phyloP scores from a whole-genome alignment of 441 rosid genomes.

The Jatropha podagrica region DNA sequence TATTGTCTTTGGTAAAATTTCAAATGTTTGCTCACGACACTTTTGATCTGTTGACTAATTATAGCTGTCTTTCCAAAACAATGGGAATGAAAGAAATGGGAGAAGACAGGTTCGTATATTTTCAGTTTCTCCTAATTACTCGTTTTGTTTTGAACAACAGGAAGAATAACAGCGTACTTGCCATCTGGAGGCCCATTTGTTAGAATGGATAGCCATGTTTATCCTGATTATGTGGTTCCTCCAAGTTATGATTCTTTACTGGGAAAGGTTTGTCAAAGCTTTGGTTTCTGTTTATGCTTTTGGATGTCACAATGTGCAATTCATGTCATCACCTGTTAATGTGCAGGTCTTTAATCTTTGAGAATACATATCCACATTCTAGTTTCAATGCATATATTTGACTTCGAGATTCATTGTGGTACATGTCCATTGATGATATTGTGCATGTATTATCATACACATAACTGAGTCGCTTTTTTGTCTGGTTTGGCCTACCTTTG shows the following conservation, averaged over 20 bases:
- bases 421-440: neutral
- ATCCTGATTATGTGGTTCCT: slow-evolving; percentile 96
- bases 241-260: slow-evolving; percentile 97
- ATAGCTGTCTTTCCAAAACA: neutral
- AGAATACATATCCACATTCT: neutral
- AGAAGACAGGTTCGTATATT: slow-evolving; percentile 3
- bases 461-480: too few species aligned
- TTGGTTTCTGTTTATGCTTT: slow-evolving; percentile 12
- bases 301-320: neutral
- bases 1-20: neutral
- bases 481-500: too few species aligned
- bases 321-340: neutral
- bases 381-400: neutral
- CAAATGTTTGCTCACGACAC: neutral
- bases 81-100: slow-evolving; percentile 6
- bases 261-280: slow-evolving; percentile 68
- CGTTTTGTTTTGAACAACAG: slow-evolving; percentile 41
- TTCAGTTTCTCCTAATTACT: neutral
- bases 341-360: neutral
- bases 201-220: slow-evolving; percentile 97
- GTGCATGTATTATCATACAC: too few species aligned
- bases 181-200: slow-evolving; percentile 99
- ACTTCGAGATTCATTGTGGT: neutral
- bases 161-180: slow-evolving; percentile 87
- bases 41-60: neutral